A percentile compares a stretch with the other conserved stretches of the same genome.
These are phyloP conservation scores for Rhodotorula mucilaginosa DNA, from an alignment of 1,284 basidiomycete genomes.

Conservation along the genomic window DNA sequence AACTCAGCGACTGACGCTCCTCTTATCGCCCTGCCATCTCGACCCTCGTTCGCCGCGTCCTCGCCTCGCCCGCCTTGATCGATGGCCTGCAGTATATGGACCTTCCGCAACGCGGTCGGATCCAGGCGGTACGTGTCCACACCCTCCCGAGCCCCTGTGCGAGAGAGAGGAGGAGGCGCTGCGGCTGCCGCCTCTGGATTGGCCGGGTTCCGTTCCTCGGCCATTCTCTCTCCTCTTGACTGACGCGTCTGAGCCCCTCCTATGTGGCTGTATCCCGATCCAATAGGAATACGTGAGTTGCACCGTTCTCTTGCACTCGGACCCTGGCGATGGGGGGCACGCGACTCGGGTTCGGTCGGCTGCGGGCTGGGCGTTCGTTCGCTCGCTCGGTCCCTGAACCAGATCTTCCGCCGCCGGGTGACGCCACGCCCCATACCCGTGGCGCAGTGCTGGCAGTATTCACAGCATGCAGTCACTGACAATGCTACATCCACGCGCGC, in stretches of 20 bases:
- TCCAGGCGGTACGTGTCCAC: constrained; percentile 64
- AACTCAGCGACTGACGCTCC: background rate
- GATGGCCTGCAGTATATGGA: constrained; percentile 36
- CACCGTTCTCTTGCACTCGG: background rate
- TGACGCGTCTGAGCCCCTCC: background rate
- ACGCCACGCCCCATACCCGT: background rate
- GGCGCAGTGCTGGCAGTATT: background rate
- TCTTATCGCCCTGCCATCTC: background rate
- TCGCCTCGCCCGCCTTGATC: background rate
- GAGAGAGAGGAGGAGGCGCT: background rate
- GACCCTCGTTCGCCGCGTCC: background rate
- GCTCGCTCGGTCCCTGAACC: background rate
- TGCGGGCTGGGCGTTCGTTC: constrained; percentile 1
- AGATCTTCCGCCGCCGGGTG: background rate
- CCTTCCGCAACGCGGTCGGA: constrained; percentile 64
- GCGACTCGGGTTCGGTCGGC: constrained; percentile 3
- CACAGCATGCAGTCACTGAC: no score
- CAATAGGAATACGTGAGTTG: constrained; percentile 33
- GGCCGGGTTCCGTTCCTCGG: background rate
- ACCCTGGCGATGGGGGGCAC: background rate
- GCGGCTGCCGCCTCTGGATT: background rate
- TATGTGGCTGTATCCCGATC: background rate
- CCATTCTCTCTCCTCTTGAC: background rate
- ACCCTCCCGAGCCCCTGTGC: background rate
- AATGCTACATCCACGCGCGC: background rate